A percentile compares a stretch with the other conserved stretches of the same genome.
phyloP scores from a whole-genome alignment of 2,329 filamentous ascomycete species.

The Fusarium poae region DNA sequence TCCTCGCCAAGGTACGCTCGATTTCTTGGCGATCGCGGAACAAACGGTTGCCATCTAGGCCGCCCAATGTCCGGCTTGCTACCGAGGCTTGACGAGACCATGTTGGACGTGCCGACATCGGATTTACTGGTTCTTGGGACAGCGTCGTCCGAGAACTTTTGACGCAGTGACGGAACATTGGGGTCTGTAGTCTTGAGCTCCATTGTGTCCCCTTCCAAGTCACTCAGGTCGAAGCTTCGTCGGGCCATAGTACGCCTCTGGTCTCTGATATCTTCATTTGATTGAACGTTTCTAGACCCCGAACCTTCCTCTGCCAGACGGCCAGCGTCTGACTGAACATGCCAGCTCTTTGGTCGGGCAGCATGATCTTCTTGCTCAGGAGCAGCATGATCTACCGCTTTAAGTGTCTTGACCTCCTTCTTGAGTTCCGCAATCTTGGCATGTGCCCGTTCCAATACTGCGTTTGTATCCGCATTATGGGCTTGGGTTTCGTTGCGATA shows the following conservation, averaged over 20 bases:
- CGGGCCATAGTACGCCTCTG: constrained; percentile 30
- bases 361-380: constrained; percentile 26
- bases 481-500: constrained; percentile 67
- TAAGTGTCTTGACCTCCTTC: constrained; percentile 64
- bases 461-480: constrained; percentile 67
- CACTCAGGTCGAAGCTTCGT: constrained; percentile 49
- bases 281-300: not conserved
- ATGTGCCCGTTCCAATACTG: constrained; percentile 68
- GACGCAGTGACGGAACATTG: constrained; percentile 50
- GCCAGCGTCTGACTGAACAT: constrained; percentile 43
- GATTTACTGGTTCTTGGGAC: constrained; percentile 28
- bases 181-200: constrained; percentile 34
- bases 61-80: constrained; percentile 50
- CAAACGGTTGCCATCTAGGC: constrained; percentile 58
- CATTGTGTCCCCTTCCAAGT: constrained; percentile 35
- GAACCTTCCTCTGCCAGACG: constrained; percentile 24
- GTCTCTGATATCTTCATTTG: constrained; percentile 3
- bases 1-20: constrained; percentile 55
- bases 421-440: constrained; percentile 68
- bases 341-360: constrained; percentile 51
- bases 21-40: constrained; percentile 58
- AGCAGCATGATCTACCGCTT: constrained; percentile 46
- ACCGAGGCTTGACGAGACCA: constrained; percentile 31
- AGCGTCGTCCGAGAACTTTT: constrained; percentile 54
- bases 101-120: constrained; percentile 28